Evolutionary conservation across 2,329 filamentous ascomycete genomes (phyloP).

Genomic region (Teratosphaeria gauchensis): DNA sequence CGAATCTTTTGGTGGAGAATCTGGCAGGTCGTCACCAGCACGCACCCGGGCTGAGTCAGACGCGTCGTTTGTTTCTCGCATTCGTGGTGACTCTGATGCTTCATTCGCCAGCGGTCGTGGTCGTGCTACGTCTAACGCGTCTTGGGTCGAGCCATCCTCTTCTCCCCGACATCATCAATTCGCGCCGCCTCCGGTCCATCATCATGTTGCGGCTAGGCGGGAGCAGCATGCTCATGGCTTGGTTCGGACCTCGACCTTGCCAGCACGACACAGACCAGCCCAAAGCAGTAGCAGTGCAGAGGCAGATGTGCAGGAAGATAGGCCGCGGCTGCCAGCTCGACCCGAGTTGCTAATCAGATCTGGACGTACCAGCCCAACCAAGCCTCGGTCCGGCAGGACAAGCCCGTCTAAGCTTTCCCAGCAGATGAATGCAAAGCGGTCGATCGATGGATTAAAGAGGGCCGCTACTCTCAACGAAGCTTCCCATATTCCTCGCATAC

Average conservation of each 20-base stretch:
- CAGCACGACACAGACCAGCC: conserved; percentile 15
- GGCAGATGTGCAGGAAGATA: conserved; percentile 18
- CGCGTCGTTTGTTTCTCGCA: conserved; percentile 16
- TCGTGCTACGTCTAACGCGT: conserved; percentile 18
- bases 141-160: conserved; percentile 21
- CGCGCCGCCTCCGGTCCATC: conserved; percentile 10
- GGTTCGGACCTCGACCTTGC: conserved; percentile 14
- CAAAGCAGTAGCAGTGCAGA: conserved; percentile 5
- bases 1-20: conserved; percentile 16
- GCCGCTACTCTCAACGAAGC: conserved; percentile 10
- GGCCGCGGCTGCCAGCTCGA: conserved; percentile 22
- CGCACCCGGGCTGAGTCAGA: conserved; percentile 12
- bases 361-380: conserved; percentile 22
- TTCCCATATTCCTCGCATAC: conserved; percentile 13
- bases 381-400: conserved; percentile 15
- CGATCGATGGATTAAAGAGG: conserved; percentile 12
- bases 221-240: conserved; percentile 12
- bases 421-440: conserved; percentile 13
- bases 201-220: conserved; percentile 9
- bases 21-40: conserved; percentile 7
- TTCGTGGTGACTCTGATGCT: conserved; percentile 19
- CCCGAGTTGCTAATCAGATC: conserved; percentile 23
- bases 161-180: conserved; percentile 9
- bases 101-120: conserved; percentile 12
- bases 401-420: conserved; percentile 20